Evolutionary conservation across 768 basidiomycete species (phyloP), one percentile per base, ranked within the genome.

Genomic region (Leccinum incarnatum): DNA sequence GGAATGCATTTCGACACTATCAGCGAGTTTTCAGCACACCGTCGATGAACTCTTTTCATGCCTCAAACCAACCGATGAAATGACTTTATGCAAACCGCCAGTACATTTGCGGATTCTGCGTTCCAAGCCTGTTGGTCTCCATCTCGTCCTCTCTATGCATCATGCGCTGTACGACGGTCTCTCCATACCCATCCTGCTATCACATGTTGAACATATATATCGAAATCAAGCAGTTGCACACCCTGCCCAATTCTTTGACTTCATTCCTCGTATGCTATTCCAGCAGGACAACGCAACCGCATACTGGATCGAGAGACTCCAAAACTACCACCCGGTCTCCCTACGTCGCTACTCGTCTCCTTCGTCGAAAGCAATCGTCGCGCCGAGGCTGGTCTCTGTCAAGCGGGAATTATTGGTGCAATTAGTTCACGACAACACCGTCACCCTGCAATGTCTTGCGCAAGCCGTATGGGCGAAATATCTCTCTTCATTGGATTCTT

Each of bases 141-240:
- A 55, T 34, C 65, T 82, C 5, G 74, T 78, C 12, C 59, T 82
- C 3, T 71, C 75, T 42, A 73, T 81, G 69, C 80, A 81, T 61
- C 80, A 81, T 61, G 78, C 79, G 3, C 58, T 81, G 19, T 81
- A 81, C 56, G 80, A 81, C 57, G 80, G 80, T 11, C 49, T 76
- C 27, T 78, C 80, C 11, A 61, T 81, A 17, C 66, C 66, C n/a
- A 68, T 64, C 27, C 68, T 81, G 7, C 59, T 80, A 12, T 58
- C 70, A 11, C 54, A 65, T 27, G 68, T 81, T 2, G 64, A 74
- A 46, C 50, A 55, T 15, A 51, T 72, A 9, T 81, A 81, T 57
- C 54, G 50, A 29, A 66, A 65, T 21, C 54, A 32, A 42, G 60
- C 40, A 29, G 62, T 46, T 37, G 30, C 58, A 2, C 30, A 32